phyloP scores from a whole-genome alignment of 2,329 filamentous ascomycete genomes.

The Madurella fahalii region DNA sequence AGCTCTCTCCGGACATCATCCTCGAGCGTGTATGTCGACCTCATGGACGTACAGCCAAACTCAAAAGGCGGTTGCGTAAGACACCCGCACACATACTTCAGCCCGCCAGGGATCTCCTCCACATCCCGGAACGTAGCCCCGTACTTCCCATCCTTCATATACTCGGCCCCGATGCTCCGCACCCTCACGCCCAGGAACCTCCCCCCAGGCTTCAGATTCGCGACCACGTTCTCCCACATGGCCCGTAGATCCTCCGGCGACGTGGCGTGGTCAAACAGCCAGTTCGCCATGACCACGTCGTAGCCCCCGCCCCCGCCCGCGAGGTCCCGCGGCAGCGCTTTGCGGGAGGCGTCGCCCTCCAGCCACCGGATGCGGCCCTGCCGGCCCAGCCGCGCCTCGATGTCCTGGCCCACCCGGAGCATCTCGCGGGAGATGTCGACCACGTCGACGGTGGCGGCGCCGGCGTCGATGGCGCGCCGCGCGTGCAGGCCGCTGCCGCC shows the following conservation, averaged over 20 bases:
- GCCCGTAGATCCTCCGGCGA: slow-evolving; percentile 23
- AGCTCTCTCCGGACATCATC: slow-evolving; percentile 25
- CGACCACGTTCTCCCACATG: slow-evolving; percentile 29
- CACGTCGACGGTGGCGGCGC: slow-evolving; percentile 13
- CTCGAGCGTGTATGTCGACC: slow-evolving; percentile 21
- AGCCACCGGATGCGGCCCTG: slow-evolving; percentile 23
- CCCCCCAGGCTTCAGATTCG: slow-evolving; percentile 28
- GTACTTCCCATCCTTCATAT: slow-evolving; percentile 13
- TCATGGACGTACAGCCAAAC: slow-evolving; percentile 23
- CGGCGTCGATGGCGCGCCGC: slow-evolving; percentile 10
- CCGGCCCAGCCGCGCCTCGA: not conserved
- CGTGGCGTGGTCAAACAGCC: slow-evolving; percentile 31
- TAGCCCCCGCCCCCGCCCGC: slow-evolving; percentile 21
- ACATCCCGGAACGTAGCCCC: slow-evolving; percentile 12
- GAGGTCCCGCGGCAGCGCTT: no score
- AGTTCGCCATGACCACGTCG: slow-evolving; percentile 35
- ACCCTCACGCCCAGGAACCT: slow-evolving; percentile 28
- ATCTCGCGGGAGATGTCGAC: slow-evolving; percentile 19
- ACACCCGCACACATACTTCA: slow-evolving; percentile 15
- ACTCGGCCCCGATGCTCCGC: slow-evolving; percentile 6
- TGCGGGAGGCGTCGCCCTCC: slow-evolving; percentile 26
- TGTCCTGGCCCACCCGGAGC: slow-evolving; percentile 8
- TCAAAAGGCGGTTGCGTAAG: slow-evolving; percentile 15
- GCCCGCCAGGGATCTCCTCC: slow-evolving; percentile 23
- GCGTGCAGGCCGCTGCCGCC: slow-evolving; percentile 18